Evolutionary conservation across 106 monocot genomes (phyloP), one percentile per base, ranked within the genome.

Genomic region (Gastrodia elata): DNA sequence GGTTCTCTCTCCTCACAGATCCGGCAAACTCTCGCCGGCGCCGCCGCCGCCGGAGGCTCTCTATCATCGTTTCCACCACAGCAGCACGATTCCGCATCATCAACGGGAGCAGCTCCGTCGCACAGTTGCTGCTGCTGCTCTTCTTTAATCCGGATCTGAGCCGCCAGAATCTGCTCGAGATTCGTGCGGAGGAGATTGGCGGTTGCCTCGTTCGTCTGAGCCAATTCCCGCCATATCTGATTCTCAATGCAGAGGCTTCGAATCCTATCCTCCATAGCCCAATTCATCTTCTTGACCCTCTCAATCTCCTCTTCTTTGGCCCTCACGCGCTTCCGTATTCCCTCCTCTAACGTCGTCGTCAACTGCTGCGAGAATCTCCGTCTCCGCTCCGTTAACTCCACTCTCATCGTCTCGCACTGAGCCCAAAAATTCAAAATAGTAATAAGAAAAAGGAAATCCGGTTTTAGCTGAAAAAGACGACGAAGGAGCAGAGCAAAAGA

Each of bases 231-330:
- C 93, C 93, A 93, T 22, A 77, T 77, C 71, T 89, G 81, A 71
- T 76, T 78, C 71, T 93, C 93, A 7, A 75, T 13, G 32, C 27
- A 64, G 2, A 89, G 77, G 49, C 68, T 77, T 40, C 68, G 69
- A 28, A 82, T 52, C 30, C 73, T 77, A 41, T 89, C 89, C 58
- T 85, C 84, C 64, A 93, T 37, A 27, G 73, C 81, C 49, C 71
- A 77, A 74, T 87, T 93, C 40, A 83, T 65, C 61, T 76, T 75
- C 38, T n/a, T 73, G 25, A 85, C 26, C 68, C 68, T 43, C 65
- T 80, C 83, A 38, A 85, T 82, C 78, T 87, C 89, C 38, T 83
- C 89, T 4, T 89, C 93, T 74, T 82, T 93, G 6, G 76, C 80
- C 64, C 49, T 80, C 27, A 93, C 13, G 38, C 78, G 38, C 64